phyloP scores from a whole-genome alignment of 129 eudicot species.

The Helianthus tuberosus region DNA sequence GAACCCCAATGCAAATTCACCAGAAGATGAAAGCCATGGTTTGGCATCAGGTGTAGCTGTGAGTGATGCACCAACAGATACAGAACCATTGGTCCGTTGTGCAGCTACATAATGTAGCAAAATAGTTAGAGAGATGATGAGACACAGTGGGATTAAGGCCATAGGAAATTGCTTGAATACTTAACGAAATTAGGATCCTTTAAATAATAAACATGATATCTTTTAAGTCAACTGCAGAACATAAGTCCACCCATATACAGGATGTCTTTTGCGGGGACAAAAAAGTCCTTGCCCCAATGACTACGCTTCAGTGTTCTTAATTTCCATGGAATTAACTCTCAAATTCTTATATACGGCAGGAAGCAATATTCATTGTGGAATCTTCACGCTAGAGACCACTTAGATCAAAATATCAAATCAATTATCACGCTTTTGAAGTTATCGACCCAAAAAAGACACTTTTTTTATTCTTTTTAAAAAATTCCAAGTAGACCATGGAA shows the following conservation, averaged over 20 bases:
- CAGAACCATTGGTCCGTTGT: conserved; percentile 30
- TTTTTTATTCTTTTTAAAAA: too few species aligned
- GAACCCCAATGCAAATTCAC: conserved; percentile 67
- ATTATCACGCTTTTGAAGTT: too few species aligned
- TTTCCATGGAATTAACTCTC: not conserved
- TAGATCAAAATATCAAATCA: too few species aligned
- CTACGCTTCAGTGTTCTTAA: not conserved
- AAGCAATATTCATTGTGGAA: too few species aligned
- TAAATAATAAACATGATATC: not conserved
- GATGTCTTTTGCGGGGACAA: not conserved
- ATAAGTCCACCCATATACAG: conserved; percentile 8
- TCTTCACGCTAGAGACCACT: too few species aligned
- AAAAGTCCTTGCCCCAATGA: not conserved
- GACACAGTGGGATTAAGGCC: not conserved
- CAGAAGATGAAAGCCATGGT: conserved; percentile 56
- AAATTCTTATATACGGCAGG: too few species aligned
- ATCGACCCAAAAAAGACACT: too few species aligned
- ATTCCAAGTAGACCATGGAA: too few species aligned
- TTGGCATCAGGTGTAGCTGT: conserved; percentile 21
- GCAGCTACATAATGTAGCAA: conserved; percentile 8
- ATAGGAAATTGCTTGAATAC: conserved; percentile 14
- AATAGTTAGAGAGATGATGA: not conserved
- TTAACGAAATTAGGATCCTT: not conserved
- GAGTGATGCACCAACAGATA: conserved; percentile 34
- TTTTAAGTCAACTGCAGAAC: conserved; percentile 2